These are phyloP conservation scores for Pinus taeda DNA, from an alignment of 75 land plant genomes.

Conservation along the genomic window DNA sequence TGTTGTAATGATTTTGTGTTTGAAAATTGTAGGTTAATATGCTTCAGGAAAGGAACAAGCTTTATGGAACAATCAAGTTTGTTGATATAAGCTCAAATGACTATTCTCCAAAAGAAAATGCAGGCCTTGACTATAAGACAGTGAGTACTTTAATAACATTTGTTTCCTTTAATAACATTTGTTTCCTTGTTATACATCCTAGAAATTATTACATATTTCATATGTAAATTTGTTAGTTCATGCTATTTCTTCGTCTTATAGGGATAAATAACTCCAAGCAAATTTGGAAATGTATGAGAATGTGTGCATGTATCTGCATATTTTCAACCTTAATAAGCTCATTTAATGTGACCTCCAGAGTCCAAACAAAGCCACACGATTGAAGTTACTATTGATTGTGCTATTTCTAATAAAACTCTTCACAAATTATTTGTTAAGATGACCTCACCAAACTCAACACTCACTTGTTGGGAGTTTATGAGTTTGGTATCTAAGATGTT, in stretches of 20 bases:
- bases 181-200: background rate
- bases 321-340: background rate
- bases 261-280: too few species aligned
- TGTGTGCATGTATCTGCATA: background rate
- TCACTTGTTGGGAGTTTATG: too few species aligned
- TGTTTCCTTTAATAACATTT: background rate
- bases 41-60: conserved; percentile 71
- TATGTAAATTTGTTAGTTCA: background rate
- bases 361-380: background rate
- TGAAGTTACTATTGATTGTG: background rate
- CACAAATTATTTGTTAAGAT: background rate
- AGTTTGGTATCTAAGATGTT: too few species aligned
- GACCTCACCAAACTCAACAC: too few species aligned
- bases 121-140: conserved; percentile 71
- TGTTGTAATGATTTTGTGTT: background rate
- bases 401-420: background rate
- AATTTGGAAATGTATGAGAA: background rate
- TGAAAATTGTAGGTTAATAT: conserved; percentile 74
- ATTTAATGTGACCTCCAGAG: background rate
- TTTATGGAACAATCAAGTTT: conserved; percentile 81
- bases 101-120: conserved; percentile 79
- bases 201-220: background rate
- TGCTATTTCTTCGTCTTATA: background rate
- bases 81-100: conserved; percentile 81
- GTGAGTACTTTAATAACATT: conserved; percentile 31